Evolutionary conservation across 1,284 basidiomycete species (phyloP), one percentile per base, ranked within the genome.

Genomic region (Cronartium quercuum): DNA sequence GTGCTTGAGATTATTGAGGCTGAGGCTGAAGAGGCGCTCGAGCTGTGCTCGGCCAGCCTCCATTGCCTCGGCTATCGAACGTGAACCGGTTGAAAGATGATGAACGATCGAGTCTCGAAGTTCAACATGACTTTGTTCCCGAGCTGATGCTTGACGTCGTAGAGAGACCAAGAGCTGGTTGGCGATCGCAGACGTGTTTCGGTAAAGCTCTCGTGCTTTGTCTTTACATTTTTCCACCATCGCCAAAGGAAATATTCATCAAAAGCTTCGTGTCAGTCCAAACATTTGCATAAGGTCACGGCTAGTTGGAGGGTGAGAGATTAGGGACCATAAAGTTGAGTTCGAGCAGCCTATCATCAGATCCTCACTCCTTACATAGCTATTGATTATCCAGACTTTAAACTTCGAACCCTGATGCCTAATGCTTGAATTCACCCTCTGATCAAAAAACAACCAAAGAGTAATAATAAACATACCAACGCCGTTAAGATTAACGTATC

Each of bases 401-500:
- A 15, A 12, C 42, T 12, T n/a, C n/a, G 10, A 15, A 51, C 13
- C 6, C 18, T 51, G 18, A 15, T 51, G 47, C 12, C 18, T 51
- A 21, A 51, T 51, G 12, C 47, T 6, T 51, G 18, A 0, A 15
- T 51, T 29, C 29, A 29, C 29, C 29, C 29, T 29, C 29, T 29
- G 29, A 29, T 29, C 29, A 29, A 29, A 29, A 29, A 29, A 29
- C 29, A 29, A 29, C 29, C 29, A 29, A 29, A 29, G 29, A 29
- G 29, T 29, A 29, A 6, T 13, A 51, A 51, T 6, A 21, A 13
- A 51, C 47, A 60, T 74, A 66, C 70, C 70, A 1, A 74, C 41
- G 40, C 51, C 70, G 29, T 66, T n/a, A 42, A 66, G 29, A 64
- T 55, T 66, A 1, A 58, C 47, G 58, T 66, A 55, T n/a, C 61